These are phyloP conservation scores for Dendrobium officinale DNA, from an alignment of 106 monocot genomes.

Conservation along the genomic window DNA sequence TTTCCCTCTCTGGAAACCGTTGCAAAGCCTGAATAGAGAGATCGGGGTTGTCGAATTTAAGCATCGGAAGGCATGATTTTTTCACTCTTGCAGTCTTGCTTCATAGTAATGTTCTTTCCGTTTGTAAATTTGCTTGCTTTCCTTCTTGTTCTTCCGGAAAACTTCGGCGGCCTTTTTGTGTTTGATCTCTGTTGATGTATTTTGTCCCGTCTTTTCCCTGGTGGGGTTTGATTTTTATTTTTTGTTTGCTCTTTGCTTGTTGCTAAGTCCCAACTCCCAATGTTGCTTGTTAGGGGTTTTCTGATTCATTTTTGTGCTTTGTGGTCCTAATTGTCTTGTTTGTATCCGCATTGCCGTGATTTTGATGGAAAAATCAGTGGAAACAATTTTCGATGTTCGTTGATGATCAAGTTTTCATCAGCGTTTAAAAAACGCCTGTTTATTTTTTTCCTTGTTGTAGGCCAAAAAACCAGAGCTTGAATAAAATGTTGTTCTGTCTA, in stretches of 20 bases:
- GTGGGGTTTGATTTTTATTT: not conserved
- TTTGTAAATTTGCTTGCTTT: not conserved
- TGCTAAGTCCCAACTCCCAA: not conserved
- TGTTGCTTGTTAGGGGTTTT: not conserved
- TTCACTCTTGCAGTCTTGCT: not conserved
- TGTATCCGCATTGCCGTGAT: slow-evolving; percentile 3
- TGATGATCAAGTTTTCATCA: not conserved
- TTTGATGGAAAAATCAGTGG: not conserved
- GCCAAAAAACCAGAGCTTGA: not conserved
- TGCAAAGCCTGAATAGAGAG: not conserved
- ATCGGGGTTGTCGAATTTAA: not conserved
- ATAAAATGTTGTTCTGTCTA: not conserved
- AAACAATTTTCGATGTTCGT: not conserved
- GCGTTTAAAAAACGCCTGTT: not conserved
- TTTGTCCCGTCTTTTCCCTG: not conserved
- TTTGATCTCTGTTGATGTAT: not conserved
- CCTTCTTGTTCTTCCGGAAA: not conserved
- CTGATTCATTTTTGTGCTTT: not conserved
- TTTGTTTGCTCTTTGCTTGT: not conserved
- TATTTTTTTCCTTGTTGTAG: not conserved
- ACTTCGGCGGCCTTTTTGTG: not conserved
- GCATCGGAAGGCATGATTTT: not conserved
- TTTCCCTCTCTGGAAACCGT: too few species aligned
- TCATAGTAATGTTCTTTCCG: not conserved
- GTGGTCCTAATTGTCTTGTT: not conserved